These are phyloP conservation scores for Epichloe sibirici DNA, from an alignment of 2,329 filamentous ascomycete genomes.

Conservation along the genomic window DNA sequence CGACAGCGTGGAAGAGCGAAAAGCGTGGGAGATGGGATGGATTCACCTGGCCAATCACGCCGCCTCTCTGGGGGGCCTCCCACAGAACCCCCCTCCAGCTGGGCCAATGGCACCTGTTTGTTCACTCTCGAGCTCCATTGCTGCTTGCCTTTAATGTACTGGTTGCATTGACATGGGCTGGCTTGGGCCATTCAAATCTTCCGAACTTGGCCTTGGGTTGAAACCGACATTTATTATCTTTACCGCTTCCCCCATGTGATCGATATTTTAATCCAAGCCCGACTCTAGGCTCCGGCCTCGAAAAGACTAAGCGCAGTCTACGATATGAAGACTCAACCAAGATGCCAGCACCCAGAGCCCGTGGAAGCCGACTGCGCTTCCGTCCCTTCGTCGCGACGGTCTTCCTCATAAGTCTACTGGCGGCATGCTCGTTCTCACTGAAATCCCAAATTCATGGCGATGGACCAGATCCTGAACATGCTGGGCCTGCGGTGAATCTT, in stretches of 20 bases:
- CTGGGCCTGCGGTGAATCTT: conserved; percentile 4
- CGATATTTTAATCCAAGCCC: background rate
- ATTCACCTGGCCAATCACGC: background rate
- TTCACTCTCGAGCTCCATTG: background rate
- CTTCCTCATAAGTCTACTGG: conserved; percentile 33
- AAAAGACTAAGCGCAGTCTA: background rate
- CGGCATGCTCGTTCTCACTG: conserved; percentile 30
- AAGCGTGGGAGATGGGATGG: background rate
- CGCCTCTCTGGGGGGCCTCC: background rate
- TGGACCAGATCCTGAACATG: background rate
- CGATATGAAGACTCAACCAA: conserved; percentile 10
- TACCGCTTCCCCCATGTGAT: background rate
- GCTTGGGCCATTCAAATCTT: background rate
- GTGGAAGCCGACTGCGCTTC: conserved; percentile 27
- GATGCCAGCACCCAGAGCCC: conserved; percentile 9
- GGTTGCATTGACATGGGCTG: background rate
- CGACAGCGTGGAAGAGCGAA: background rate
- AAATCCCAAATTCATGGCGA: conserved; percentile 4
- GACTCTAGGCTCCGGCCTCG: background rate
- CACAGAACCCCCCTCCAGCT: background rate
- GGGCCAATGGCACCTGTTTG: conserved; percentile 1
- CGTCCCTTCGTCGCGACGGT: conserved; percentile 38
- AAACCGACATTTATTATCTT: background rate
- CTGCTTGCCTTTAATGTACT: too few relatives aligned
- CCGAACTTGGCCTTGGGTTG: background rate